phyloP scores from a whole-genome alignment of 805 yeast genomes.

The Candida lessepsii region DNA sequence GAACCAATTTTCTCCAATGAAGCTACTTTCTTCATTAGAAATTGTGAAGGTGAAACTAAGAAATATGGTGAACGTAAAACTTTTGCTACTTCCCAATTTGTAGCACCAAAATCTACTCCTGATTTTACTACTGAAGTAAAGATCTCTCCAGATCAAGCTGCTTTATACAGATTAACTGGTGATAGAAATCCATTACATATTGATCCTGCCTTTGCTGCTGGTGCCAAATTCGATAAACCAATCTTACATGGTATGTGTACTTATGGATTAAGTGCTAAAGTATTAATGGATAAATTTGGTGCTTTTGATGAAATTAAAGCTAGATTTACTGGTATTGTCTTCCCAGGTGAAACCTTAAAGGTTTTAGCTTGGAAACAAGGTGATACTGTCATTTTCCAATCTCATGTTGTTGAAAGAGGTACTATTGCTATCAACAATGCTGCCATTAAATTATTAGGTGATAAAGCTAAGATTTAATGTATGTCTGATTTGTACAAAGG shows the following conservation, averaged over 20 bases:
- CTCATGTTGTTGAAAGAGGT: constrained; percentile 75
- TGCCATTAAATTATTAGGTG: constrained; percentile 60
- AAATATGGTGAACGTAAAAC: constrained; percentile 46
- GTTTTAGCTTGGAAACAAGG: constrained; percentile 84
- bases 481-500: constrained; percentile 6
- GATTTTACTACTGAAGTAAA: constrained; percentile 60
- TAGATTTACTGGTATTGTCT: constrained; percentile 87
- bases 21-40: constrained; percentile 81
- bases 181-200: constrained; percentile 95
- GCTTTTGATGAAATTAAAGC: constrained; percentile 80
- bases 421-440: constrained; percentile 82
- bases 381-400: constrained; percentile 71
- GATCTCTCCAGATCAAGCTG: constrained; percentile 75
- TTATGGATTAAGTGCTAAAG: constrained; percentile 78
- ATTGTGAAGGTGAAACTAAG: constrained; percentile 57
- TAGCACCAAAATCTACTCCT: constrained; percentile 62
- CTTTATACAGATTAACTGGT: constrained; percentile 86
- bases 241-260: constrained; percentile 91
- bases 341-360: constrained; percentile 87
- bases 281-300: constrained; percentile 77
- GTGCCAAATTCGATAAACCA: constrained; percentile 82
- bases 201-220: constrained; percentile 86
- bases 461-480: constrained; percentile 38
- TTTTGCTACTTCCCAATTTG: constrained; percentile 64
- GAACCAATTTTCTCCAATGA: constrained; percentile 75